These are phyloP conservation scores for Podaxis sp. DNA, from an alignment of 768 basidiomycete genomes.

Conservation along the genomic window DNA sequence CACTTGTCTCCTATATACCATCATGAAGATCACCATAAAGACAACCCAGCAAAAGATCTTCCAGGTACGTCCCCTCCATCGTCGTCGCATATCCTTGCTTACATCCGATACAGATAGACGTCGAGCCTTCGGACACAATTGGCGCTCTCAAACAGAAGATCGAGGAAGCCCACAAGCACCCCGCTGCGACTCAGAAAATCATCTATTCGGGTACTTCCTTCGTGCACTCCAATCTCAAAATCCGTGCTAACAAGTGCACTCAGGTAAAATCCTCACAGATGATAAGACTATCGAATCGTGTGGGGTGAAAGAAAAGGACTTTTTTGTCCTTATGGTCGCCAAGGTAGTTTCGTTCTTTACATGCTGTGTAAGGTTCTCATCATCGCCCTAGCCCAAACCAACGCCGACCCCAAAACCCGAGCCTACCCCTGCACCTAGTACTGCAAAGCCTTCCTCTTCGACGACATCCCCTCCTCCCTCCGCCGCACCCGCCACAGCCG, in stretches of 20 bases:
- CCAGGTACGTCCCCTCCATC: constrained; percentile 43
- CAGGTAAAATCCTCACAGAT: constrained; percentile 91
- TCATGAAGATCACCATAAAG: constrained; percentile 93
- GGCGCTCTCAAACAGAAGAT: constrained; percentile 85
- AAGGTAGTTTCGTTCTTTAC: constrained; percentile 55
- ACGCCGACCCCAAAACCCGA: constrained; percentile 28
- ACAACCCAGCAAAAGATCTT: constrained; percentile 94
- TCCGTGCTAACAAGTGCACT: constrained; percentile 1
- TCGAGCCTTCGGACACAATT: constrained; percentile 74
- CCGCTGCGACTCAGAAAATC: constrained; percentile 80
- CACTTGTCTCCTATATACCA: constrained; percentile 26
- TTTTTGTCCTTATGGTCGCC: constrained; percentile 98
- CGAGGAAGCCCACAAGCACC: constrained; percentile 68
- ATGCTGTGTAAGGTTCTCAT: constrained; percentile 1
- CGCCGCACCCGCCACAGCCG: constrained; percentile 29
- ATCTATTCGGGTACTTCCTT: constrained; percentile 79
- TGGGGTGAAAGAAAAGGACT: constrained; percentile 97
- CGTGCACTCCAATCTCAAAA: background rate
- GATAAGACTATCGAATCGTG: constrained; percentile 85
- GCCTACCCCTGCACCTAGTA: constrained; percentile 26
- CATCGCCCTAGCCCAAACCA: constrained; percentile 51
- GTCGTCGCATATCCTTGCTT: background rate
- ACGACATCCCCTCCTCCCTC: constrained; percentile 34
- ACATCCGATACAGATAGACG: constrained; percentile 59
- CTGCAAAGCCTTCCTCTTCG: constrained; percentile 4